Evolutionary conservation across 257 asterid genomes (phyloP).

Genomic region (Buddleja alternifolia): DNA sequence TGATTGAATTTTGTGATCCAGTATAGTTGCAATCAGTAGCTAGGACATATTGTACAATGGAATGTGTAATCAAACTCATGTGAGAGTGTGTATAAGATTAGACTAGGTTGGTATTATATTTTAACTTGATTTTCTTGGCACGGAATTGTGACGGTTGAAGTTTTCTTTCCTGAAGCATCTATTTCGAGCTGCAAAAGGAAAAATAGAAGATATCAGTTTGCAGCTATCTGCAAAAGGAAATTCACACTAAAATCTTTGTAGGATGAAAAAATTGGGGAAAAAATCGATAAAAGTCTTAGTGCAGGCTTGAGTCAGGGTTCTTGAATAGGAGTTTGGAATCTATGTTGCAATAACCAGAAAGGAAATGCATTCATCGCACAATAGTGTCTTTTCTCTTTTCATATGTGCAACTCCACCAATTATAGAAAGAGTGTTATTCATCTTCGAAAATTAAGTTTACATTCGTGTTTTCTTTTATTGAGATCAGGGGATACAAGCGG

Average conservation of each 20-base stretch:
- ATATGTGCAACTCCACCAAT: neutral
- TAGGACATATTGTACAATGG: too few species aligned
- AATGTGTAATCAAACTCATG: too few species aligned
- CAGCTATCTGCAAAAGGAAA: neutral
- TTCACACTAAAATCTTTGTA: neutral
- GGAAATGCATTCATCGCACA: neutral
- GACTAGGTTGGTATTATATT: too few species aligned
- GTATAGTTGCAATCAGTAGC: too few species aligned
- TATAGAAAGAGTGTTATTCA: neutral
- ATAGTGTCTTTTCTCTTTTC: neutral
- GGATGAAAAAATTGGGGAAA: neutral
- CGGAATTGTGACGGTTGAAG: too few species aligned
- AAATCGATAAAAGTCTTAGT: neutral
- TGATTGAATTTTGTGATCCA: too few species aligned
- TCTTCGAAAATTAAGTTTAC: neutral
- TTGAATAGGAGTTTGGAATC: neutral
- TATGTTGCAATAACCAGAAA: neutral
- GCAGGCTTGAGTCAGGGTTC: neutral
- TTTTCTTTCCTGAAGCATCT: neutral
- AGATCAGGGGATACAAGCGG: slow-evolving; percentile 70
- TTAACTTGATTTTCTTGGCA: too few species aligned
- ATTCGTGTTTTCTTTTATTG: slow-evolving; percentile 3
- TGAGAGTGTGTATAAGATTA: too few species aligned
- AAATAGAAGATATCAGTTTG: neutral
- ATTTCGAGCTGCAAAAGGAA: slow-evolving; percentile 18